Evolutionary conservation across 306 rosid species (phyloP).

Genomic region (Sophora flavescens): DNA sequence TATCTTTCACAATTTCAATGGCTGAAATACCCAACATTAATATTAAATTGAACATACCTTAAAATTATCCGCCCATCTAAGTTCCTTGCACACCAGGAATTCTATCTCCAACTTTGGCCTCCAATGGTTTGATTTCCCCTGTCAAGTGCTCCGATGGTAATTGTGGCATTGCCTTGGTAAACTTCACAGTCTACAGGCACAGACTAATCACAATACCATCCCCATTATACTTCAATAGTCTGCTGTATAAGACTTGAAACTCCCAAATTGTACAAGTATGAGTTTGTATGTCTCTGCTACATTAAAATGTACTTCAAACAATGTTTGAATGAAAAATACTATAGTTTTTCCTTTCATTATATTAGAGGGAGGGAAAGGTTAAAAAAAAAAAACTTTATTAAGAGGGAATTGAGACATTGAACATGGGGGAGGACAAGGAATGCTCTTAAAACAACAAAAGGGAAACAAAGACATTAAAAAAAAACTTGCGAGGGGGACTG

Average conservation of each 20-base stretch:
- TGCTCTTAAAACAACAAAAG: conserved; percentile 11
- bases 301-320: conserved; percentile 18
- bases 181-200: conserved; percentile 99
- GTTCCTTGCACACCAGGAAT: conserved; percentile 98
- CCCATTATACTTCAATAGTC: conserved; percentile 63
- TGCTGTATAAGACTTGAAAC: conserved; percentile 49
- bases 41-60: conserved; percentile 64
- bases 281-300: conserved; percentile 9
- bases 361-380: neutral
- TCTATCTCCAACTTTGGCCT: conserved; percentile 84
- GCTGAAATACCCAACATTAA: conserved; percentile 32
- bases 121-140: conserved; percentile 94
- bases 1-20: neutral
- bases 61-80: conserved; percentile 93
- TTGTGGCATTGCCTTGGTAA: conserved; percentile 92
- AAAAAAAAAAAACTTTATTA: neutral
- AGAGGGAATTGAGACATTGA: conserved; percentile 19
- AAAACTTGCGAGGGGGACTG: neutral
- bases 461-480: neutral
- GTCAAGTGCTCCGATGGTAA: conserved; percentile 97
- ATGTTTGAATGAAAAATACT: conserved; percentile 16
- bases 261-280: conserved; percentile 39
- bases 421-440: neutral
- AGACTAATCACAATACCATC: conserved; percentile 94
- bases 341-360: neutral